Percentiles rank a stretch among this genome's conserved stretches.
phyloP scores from a whole-genome alignment of 2,329 filamentous ascomycete species.

The Cercospora sp. region DNA sequence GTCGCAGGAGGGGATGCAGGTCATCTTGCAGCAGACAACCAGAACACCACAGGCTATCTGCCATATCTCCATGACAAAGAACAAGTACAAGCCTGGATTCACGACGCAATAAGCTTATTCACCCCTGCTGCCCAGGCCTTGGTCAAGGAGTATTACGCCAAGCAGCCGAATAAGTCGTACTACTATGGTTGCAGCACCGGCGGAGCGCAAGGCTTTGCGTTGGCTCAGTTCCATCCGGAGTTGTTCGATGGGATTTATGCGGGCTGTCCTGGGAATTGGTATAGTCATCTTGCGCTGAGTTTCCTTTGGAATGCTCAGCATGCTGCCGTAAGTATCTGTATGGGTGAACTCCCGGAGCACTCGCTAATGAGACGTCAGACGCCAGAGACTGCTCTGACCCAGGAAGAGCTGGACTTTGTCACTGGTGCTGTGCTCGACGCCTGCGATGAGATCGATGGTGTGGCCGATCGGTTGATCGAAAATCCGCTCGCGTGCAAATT shows the following conservation, averaged over 20 bases:
- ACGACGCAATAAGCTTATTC: conserved; percentile 42
- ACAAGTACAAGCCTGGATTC: conserved; percentile 41
- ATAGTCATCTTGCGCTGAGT: conserved; percentile 37
- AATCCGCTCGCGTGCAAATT: conserved; percentile 44
- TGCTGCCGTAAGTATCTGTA: conserved; percentile 14
- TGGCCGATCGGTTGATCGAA: conserved; percentile 44
- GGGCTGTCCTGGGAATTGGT: conserved; percentile 46
- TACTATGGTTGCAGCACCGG: conserved; percentile 48
- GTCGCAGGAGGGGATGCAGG: conserved; percentile 34
- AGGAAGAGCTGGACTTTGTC: conserved; percentile 39
- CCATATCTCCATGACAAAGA: conserved; percentile 35
- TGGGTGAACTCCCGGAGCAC: background rate
- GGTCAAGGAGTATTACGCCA: conserved; percentile 39
- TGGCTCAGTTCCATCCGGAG: conserved; percentile 45
- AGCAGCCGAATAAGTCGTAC: conserved; percentile 40
- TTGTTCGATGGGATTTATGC: conserved; percentile 49
- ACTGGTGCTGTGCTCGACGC: conserved; percentile 40
- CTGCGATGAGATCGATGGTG: conserved; percentile 46
- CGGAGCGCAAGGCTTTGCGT: conserved; percentile 46
- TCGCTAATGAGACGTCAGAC: conserved; percentile 9
- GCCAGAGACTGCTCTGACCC: conserved; percentile 31
- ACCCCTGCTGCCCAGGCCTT: conserved; percentile 38
- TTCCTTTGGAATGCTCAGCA: conserved; percentile 37
- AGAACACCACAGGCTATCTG: conserved; percentile 29
- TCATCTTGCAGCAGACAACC: conserved; percentile 32